Evolutionary conservation across 768 basidiomycete genomes (phyloP).

Genomic region (Rubroboletus pulcherrimus): DNA sequence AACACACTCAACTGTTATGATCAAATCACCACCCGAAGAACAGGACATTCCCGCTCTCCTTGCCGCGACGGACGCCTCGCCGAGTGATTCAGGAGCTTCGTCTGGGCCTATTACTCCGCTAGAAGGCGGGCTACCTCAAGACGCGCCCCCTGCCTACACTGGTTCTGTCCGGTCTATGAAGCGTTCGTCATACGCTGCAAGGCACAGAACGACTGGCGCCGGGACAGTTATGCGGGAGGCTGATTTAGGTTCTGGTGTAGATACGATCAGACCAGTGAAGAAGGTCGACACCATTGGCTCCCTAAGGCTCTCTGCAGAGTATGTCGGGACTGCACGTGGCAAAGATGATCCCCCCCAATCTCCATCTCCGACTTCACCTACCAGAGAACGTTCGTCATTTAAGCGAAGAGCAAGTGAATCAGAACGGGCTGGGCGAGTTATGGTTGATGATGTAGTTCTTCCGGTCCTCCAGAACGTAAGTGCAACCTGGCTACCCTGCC

Average conservation of each 20-base stretch:
- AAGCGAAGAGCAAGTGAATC: conserved; percentile 53
- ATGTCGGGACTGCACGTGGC: conserved; percentile 64
- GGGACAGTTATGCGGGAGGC: conserved; percentile 78
- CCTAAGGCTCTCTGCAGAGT: conserved; percentile 72
- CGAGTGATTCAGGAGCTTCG: conserved; percentile 39
- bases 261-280: conserved; percentile 92
- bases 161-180: conserved; percentile 61
- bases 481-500: background rate
- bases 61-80: conserved; percentile 32
- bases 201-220: conserved; percentile 53
- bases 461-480: conserved; percentile 74
- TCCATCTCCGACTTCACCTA: conserved; percentile 45
- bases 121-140: conserved; percentile 37
- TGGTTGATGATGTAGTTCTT: conserved; percentile 83
- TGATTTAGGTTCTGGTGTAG: conserved; percentile 82
- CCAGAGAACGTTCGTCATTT: conserved; percentile 37
- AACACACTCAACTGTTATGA: conserved; percentile 69
- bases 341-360: conserved; percentile 47
- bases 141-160: conserved; percentile 70
- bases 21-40: conserved; percentile 43
- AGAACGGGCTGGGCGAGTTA: conserved; percentile 57
- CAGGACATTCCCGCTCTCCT: conserved; percentile 41
- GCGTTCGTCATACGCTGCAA: conserved; percentile 76
- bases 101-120: conserved; percentile 37
- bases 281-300: conserved; percentile 82